Evolutionary conservation across 176 grass and related monocot genomes (phyloP).

Genomic region (Puccinellia tenuiflora): DNA sequence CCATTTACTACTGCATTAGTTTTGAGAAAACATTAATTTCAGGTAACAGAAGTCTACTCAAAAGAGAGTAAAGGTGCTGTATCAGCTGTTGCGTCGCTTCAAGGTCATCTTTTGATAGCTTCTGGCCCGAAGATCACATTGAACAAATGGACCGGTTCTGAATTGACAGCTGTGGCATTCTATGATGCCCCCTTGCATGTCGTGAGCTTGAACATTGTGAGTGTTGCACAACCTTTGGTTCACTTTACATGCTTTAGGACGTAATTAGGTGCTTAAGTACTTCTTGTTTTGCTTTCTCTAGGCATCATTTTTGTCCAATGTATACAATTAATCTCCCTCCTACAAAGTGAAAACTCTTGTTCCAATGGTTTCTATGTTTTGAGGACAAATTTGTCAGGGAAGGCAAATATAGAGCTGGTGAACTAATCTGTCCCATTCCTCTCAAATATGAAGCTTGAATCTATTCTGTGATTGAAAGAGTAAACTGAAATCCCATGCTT

Average conservation of each 20-base stretch:
- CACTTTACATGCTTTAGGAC: background rate
- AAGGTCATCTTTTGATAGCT: constrained; percentile 92
- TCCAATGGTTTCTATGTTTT: background rate
- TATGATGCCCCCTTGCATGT: constrained; percentile 98
- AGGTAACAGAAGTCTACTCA: constrained; percentile 85
- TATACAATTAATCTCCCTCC: background rate
- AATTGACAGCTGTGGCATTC: constrained; percentile 87
- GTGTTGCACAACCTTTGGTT: constrained; percentile 32
- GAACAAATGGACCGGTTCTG: constrained; percentile 92
- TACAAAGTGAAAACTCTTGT: background rate
- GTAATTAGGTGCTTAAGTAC: background rate
- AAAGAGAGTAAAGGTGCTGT: constrained; percentile 95
- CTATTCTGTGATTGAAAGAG: background rate
- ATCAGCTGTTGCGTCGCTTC: constrained; percentile 89
- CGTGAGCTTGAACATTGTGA: constrained; percentile 97
- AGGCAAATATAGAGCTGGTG: background rate
- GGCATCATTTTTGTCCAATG: constrained; percentile 9
- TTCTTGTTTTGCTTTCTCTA: constrained; percentile 2
- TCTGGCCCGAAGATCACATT: constrained; percentile 94
- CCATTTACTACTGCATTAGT: background rate
- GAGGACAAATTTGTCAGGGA: background rate
- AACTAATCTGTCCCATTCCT: background rate
- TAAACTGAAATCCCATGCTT: background rate
- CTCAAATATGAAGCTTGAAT: background rate
- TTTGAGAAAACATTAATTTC: constrained; percentile 15